Evolutionary conservation across 2,329 filamentous ascomycete species (phyloP).

Genomic region (Raffaelea ambrosiae): DNA sequence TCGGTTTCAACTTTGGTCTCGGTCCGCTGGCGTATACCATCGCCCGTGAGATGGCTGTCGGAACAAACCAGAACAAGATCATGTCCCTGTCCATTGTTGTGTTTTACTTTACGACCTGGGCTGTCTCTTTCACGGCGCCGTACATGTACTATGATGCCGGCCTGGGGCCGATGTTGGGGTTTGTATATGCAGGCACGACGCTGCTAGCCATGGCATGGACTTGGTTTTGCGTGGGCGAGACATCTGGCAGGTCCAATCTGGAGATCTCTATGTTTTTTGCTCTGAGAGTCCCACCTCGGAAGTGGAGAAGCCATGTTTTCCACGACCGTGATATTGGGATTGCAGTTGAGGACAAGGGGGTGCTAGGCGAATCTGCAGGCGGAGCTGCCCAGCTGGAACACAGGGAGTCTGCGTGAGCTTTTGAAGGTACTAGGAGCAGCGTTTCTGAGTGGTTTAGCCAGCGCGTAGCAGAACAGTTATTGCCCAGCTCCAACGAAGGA

Average conservation of each 20-base stretch:
- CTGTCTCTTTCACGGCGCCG: neutral
- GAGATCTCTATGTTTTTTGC: neutral
- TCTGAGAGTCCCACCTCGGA: no score
- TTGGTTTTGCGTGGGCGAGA: conserved; percentile 1
- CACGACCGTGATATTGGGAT: no score
- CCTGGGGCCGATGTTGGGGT: neutral
- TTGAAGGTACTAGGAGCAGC: no score
- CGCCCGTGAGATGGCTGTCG: neutral
- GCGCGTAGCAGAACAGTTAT: no score
- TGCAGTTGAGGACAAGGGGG: no score
- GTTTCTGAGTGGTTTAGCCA: no score
- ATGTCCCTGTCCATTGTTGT: neutral
- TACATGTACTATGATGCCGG: neutral
- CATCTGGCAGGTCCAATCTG: neutral
- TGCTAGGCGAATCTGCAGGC: no score
- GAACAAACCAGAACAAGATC: conserved; percentile 1
- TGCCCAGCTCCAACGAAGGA: no score
- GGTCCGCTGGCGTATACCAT: neutral
- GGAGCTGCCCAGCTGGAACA: no score
- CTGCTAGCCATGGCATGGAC: neutral
- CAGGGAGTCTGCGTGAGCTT: no score
- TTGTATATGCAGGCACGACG: neutral
- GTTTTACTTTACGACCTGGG: neutral
- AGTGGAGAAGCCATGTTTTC: no score
- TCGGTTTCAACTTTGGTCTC: neutral